These are phyloP conservation scores for Neonectria sp. DNA, from an alignment of 2,329 filamentous ascomycete species.

Conservation along the genomic window DNA sequence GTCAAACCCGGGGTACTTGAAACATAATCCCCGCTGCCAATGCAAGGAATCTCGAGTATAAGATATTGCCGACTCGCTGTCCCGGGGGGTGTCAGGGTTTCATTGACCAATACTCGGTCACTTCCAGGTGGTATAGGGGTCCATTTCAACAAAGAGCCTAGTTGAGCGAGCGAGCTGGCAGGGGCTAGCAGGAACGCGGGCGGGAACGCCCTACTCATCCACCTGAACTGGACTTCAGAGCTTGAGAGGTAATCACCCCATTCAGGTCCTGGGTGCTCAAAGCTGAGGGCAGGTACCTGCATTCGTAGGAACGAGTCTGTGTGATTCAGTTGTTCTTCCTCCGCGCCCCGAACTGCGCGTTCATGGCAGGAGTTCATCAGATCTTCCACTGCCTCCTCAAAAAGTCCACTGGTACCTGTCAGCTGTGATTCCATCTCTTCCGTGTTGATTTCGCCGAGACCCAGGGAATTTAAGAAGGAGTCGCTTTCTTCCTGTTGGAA, in stretches of 20 bases:
- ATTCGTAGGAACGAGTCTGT: slow-evolving; percentile 47
- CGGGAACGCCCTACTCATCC: slow-evolving; percentile 37
- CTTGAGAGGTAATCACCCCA: slow-evolving; percentile 41
- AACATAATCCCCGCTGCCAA: slow-evolving; percentile 40
- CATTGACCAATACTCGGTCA: slow-evolving; percentile 19
- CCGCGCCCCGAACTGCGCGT: slow-evolving; percentile 30
- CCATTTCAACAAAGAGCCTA: slow-evolving; percentile 46
- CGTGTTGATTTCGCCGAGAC: slow-evolving; percentile 3
- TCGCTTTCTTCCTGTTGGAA: background rate
- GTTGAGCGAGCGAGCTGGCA: slow-evolving; percentile 1
- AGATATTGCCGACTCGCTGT: slow-evolving; percentile 32
- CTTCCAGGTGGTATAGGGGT: slow-evolving; percentile 34
- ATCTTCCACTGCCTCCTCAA: slow-evolving; percentile 45
- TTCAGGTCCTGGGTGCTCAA: slow-evolving; percentile 39
- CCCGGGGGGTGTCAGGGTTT: slow-evolving; percentile 32
- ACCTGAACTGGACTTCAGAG: slow-evolving; percentile 45
- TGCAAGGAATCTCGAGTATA: slow-evolving; percentile 6
- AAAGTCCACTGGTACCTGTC: slow-evolving; percentile 22
- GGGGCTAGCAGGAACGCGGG: slow-evolving; percentile 19
- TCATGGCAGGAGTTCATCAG: slow-evolving; percentile 38
- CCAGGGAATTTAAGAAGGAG: background rate
- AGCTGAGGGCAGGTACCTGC: slow-evolving; percentile 48
- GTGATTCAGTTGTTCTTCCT: slow-evolving; percentile 50
- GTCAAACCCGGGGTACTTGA: background rate
- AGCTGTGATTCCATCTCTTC: background rate